Evolutionary conservation across 192 early-diverging fungal genomes (phyloP).

Genomic region (Kickxella alabastrina): DNA sequence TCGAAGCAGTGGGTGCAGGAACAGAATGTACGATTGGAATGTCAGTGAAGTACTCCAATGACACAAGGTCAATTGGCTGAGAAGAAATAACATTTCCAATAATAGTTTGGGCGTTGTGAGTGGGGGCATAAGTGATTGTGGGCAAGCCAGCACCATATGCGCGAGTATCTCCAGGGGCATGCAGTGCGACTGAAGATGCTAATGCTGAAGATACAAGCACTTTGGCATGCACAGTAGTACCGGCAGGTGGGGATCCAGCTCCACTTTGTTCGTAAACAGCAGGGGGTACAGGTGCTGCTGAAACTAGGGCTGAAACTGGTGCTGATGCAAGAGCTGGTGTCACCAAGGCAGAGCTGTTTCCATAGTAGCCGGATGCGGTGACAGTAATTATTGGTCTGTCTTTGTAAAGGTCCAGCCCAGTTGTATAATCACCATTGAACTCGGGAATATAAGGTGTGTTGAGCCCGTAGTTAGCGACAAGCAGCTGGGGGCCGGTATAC

Average conservation of each 20-base stretch:
- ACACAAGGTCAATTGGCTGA: too few relatives aligned
- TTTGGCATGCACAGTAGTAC: not conserved
- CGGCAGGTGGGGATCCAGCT: not conserved
- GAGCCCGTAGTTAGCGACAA: constrained; percentile 56
- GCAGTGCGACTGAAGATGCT: too few relatives aligned
- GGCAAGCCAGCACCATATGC: too few relatives aligned
- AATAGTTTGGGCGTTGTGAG: too few relatives aligned
- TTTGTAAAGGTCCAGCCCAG: constrained; percentile 48
- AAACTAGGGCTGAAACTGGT: not conserved
- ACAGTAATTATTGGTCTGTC: constrained; percentile 44
- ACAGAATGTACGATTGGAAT: too few relatives aligned
- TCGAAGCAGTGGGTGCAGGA: too few relatives aligned
- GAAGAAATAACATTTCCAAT: too few relatives aligned
- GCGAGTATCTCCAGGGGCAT: too few relatives aligned
- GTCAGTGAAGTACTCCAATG: too few relatives aligned
- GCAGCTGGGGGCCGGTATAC: constrained; percentile 44
- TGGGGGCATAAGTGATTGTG: too few relatives aligned
- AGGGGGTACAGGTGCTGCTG: not conserved
- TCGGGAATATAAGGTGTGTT: constrained; percentile 53
- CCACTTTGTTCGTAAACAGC: not conserved
- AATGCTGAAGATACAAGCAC: too few relatives aligned
- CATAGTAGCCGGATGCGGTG: constrained; percentile 29
- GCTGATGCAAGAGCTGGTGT: not conserved
- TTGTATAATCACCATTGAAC: constrained; percentile 47
- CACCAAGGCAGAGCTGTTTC: not conserved